Conservation (phyloP, 805 yeast species). For the Starmerella scarabaei region DNA sequence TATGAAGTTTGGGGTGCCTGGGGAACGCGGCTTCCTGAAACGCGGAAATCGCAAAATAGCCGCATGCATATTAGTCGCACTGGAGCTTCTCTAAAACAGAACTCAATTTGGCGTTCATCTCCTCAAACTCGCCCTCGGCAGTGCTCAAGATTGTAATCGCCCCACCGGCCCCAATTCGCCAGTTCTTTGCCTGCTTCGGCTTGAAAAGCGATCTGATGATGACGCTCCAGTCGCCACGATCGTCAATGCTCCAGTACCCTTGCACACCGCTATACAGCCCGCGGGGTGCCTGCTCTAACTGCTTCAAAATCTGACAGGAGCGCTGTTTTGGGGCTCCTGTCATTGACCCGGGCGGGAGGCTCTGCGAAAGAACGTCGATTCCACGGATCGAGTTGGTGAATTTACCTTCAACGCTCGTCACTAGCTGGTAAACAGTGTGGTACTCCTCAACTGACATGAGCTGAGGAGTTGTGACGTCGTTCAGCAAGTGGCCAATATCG, state of each 20-base stretch:
- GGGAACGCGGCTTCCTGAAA: too few species aligned
- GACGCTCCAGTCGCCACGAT: slow-evolving; percentile 91
- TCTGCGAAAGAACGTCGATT: slow-evolving; percentile 58
- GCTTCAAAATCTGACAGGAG: slow-evolving; percentile 69
- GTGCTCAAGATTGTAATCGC: slow-evolving; percentile 86
- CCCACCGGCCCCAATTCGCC: slow-evolving; percentile 97
- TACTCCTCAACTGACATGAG: slow-evolving; percentile 91
- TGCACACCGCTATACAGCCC: slow-evolving; percentile 90
- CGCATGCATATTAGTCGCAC: too few species aligned
- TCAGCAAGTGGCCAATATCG: slow-evolving; percentile 59
- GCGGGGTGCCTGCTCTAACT: slow-evolving; percentile 44
- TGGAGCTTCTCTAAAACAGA: too few species aligned
- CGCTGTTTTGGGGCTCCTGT: slow-evolving; percentile 97
- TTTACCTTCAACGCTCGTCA: slow-evolving; percentile 70
- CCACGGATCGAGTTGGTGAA: slow-evolving; percentile 41
- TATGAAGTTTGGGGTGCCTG: too few species aligned
- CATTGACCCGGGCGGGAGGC: slow-evolving; percentile 98
- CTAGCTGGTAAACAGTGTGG: slow-evolving; percentile 79
- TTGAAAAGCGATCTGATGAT: slow-evolving; percentile 72
- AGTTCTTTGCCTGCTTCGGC: slow-evolving; percentile 27
- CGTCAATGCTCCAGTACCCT: slow-evolving; percentile 87
- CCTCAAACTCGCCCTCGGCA: slow-evolving; percentile 79
- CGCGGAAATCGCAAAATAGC: too few species aligned
- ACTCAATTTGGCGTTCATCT: slow-evolving; percentile 67
- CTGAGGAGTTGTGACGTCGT: slow-evolving; percentile 55